Evolutionary conservation across 768 basidiomycete genomes (phyloP), one percentile per base, ranked within the genome.

Genomic region (Agrocybe praecox): DNA sequence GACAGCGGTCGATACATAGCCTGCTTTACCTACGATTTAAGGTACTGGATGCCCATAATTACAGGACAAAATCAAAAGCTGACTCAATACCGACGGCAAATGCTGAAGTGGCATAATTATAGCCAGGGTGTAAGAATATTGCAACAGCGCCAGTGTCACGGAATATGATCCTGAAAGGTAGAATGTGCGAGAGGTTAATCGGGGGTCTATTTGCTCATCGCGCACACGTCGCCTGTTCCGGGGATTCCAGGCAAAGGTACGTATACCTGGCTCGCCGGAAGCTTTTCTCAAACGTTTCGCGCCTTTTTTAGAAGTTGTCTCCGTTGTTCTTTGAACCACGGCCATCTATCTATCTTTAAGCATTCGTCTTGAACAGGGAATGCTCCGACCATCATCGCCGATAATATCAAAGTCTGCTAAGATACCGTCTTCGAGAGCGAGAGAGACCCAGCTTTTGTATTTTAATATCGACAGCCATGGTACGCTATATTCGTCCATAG

Each of bases 311-410:
- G 62, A 65, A 91, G 86, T 49, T 75, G 74, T 49, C 74, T 68
- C n/a, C 88, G 76, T 66, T 92, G 87, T 51, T 86, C 83, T 62
- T 83, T 82, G 80, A 99, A 95, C 96, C 96, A 99, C 1, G 90
- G 86, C 96, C 96, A 99, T 33, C 96, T 82, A 99, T 33, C 96
- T 82, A 26, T 94, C 89, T 67, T 92, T 89, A 24, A 99, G 77
- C 18, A 94, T 69, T 68, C 83, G 87, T 46, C 93, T 81, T 21
- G 94, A 95, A 68, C 93, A 95, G 49, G 80, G 74, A 59, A 99
- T 83, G 62, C 82, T 84, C 54, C 92, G 81, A 2, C 92, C 92
- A 69, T 98, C 97, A 62, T 96, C 92, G 67, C 94, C 96, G 15
- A 96, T 74, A 57, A 99, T 80, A 65, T 96, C 93, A 63, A 98